Evolutionary conservation across 179 eudicot species (phyloP), one percentile per base, ranked within the genome.

Genomic region (Camellia oleifera): DNA sequence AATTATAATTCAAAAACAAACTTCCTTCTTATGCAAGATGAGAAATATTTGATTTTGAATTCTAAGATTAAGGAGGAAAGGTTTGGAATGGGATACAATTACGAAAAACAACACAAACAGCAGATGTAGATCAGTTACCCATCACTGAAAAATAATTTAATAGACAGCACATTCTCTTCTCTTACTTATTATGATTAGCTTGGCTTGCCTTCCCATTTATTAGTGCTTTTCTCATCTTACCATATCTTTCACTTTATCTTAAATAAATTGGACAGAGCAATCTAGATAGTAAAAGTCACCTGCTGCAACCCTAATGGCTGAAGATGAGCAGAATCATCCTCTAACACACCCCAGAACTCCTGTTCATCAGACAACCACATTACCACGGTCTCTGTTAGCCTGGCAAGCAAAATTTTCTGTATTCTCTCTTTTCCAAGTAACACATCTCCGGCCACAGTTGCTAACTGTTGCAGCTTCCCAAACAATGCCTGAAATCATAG

Each of bases 371-470:
- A 88, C 82, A 96, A 84, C 98, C 97, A 96, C 81, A 94, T 91
- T 45, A 94, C 95, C 74, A 92, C 95, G 0, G 94, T 91, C 85
- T 94, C 97, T 12, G 97, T 96, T 75, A 96, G 84, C 85, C 98
- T 89, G 63, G 99, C 97, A 70, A 92, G 91, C 80, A 96, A 84
- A 79, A 88, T 87, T 80, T 96, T 94, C 84, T 96, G 99, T 81
- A 94, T 90, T 83, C 92, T 96, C 60, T 96, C 98, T 80, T 88
- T 96, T 72, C 97, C 99, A 17, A 88, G 91, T 74, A 96, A 80
- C 70, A 96, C 96, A 83, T 96, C 96, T 78, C 98, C 96, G 54
- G 99, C 99, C 79, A 96, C 97, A 69, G 92, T 87, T 48, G 96
- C 99, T 75, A 96, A 82, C 79, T 96, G 98, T 72, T 92, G 99